Evolutionary conservation across 805 yeast genomes (phyloP).

Genomic region (Monosporozyma yasuniensis): DNA sequence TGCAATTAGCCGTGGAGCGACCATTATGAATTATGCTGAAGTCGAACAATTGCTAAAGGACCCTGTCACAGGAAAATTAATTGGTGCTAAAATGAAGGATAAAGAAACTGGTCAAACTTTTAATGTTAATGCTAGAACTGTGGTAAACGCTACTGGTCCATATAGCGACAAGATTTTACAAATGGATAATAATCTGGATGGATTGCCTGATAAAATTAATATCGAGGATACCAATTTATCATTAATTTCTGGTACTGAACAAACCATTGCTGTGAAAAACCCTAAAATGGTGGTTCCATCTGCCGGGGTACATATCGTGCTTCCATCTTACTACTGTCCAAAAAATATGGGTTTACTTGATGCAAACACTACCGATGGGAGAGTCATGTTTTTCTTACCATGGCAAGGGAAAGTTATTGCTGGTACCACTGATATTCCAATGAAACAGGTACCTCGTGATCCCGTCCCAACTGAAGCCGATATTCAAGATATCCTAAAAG

Average conservation of each 20-base stretch:
- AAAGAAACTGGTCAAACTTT: conserved; percentile 56
- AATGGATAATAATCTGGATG: conserved; percentile 69
- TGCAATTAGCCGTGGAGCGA: conserved; percentile 82
- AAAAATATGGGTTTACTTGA: conserved; percentile 79
- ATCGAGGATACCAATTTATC: conserved; percentile 23
- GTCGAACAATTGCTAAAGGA: conserved; percentile 70
- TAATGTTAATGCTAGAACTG: conserved; percentile 57
- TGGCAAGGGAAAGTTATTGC: conserved; percentile 97
- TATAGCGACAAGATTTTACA: conserved; percentile 75
- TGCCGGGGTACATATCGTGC: conserved; percentile 84
- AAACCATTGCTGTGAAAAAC: conserved; percentile 21
- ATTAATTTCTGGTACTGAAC: conserved; percentile 3
- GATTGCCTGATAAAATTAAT: conserved; percentile 45
- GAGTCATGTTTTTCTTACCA: conserved; percentile 94
- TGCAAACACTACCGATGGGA: conserved; percentile 87
- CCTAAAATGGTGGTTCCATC: conserved; percentile 90
- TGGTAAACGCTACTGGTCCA: conserved; percentile 93
- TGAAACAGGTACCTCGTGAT: conserved; percentile 55
- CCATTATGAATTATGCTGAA: conserved; percentile 77
- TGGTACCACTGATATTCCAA: conserved; percentile 92
- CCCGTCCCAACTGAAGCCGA: conserved; percentile 87
- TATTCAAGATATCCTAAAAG: conserved; percentile 76
- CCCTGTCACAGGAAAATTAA: conserved; percentile 39
- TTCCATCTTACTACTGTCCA: conserved; percentile 90
- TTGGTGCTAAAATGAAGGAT: conserved; percentile 72